Percentiles rank a stretch among this genome's conserved stretches.
These are phyloP conservation scores for Diaporthe capsici DNA, from an alignment of 2,329 filamentous ascomycete species.

Conservation along the genomic window DNA sequence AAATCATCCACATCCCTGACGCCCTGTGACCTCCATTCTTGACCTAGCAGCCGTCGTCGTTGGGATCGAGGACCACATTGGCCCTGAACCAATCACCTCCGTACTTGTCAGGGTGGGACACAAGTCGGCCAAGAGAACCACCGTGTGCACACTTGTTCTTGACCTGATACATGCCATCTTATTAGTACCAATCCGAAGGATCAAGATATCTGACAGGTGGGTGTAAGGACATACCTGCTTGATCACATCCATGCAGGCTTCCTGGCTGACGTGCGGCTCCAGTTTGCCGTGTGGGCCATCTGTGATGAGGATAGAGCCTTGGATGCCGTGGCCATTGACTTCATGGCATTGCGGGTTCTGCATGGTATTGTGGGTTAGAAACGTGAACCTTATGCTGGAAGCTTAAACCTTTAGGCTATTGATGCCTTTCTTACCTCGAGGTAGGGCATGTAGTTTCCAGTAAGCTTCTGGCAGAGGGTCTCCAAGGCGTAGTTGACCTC, in stretches of 20 bases:
- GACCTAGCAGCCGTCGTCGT: background rate
- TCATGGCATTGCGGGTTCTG: background rate
- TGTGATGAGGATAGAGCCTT: background rate
- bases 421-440: background rate
- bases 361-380: background rate
- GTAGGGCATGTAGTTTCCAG: background rate
- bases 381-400: fast-evolving
- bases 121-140: background rate
- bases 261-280: background rate
- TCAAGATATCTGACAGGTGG: background rate
- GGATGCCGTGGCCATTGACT: background rate
- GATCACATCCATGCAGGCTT: background rate
- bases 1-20: background rate
- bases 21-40: too few relatives aligned
- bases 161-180: background rate
- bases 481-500: background rate
- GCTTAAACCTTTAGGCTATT: fast-evolving
- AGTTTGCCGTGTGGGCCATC: background rate
- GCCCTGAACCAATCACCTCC: background rate
- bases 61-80: background rate
- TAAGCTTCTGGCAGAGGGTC: background rate
- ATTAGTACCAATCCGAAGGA: background rate
- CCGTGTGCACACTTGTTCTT: background rate
- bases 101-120: background rate
- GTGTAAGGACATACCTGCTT: background rate